A percentile compares a stretch with the other conserved stretches of the same genome.
These are phyloP conservation scores for Fusarium sp. DNA, from an alignment of 2,329 filamentous ascomycete species.

Conservation along the genomic window DNA sequence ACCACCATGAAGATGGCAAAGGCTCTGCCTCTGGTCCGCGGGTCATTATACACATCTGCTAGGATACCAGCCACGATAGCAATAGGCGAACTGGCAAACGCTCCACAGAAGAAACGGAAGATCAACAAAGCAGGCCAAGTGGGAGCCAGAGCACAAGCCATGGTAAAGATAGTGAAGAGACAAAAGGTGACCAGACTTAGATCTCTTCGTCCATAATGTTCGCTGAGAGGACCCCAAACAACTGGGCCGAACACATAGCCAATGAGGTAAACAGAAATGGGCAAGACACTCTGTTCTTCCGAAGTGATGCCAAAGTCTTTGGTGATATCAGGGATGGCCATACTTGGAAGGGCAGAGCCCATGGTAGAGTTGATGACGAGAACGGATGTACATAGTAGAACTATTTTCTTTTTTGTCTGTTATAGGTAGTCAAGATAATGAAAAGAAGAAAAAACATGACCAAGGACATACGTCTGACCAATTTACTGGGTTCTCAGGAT, in stretches of 20 bases:
- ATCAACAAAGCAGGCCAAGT: slow-evolving; percentile 62
- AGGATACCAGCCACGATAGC: slow-evolving; percentile 70
- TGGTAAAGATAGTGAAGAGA: slow-evolving; percentile 60
- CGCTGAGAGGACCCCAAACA: slow-evolving; percentile 72
- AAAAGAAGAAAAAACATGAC: background rate
- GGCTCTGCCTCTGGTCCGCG: slow-evolving; percentile 61
- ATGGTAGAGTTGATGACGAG: slow-evolving; percentile 75
- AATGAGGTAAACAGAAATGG: slow-evolving; percentile 70
- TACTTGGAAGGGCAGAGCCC: slow-evolving; percentile 70
- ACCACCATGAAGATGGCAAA: slow-evolving; percentile 73
- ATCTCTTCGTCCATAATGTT: slow-evolving; percentile 68
- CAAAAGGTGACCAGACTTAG: slow-evolving; percentile 57
- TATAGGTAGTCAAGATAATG: background rate
- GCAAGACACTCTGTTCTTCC: slow-evolving; percentile 58
- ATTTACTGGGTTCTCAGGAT: slow-evolving; percentile 64
- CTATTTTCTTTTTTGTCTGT: slow-evolving; percentile 63
- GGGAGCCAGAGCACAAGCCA: slow-evolving; percentile 65
- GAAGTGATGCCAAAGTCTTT: slow-evolving; percentile 65
- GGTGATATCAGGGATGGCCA: slow-evolving; percentile 67
- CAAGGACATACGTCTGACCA: slow-evolving; percentile 52
- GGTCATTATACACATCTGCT: slow-evolving; percentile 70
- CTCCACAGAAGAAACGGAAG: slow-evolving; percentile 63
- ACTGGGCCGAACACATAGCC: slow-evolving; percentile 71
- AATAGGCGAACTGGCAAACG: slow-evolving; percentile 67
- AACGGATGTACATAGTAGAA: slow-evolving; percentile 65